These are phyloP conservation scores for Coemansia sp. DNA, from an alignment of 371 early-diverging fungal genomes.

Conservation along the genomic window DNA sequence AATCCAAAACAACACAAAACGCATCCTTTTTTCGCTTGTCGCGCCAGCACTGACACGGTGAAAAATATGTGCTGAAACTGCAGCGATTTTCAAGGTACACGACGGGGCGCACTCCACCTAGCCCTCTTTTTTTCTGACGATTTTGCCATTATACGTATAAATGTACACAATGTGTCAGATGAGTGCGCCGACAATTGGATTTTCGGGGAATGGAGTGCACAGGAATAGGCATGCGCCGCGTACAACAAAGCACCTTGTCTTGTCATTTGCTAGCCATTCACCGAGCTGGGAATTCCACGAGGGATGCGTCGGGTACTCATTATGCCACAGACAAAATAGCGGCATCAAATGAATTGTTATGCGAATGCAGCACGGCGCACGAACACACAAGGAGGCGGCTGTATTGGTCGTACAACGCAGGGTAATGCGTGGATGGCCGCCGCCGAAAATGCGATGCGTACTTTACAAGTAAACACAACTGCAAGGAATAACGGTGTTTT, in stretches of 20 bases:
- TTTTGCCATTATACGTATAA: background rate
- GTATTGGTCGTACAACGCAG: background rate
- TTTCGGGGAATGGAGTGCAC: background rate
- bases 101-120: background rate
- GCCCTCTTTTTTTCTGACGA: background rate
- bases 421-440: background rate
- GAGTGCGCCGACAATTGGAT: background rate
- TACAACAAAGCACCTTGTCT: background rate
- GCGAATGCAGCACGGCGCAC: background rate
- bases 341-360: background rate
- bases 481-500: background rate
- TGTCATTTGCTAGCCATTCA: conserved; percentile 1
- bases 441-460: background rate
- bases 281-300: background rate
- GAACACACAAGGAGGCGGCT: background rate
- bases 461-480: background rate
- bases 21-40: background rate
- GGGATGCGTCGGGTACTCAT: background rate
- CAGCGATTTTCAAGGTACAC: conserved; percentile 4
- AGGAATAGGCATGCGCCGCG: background rate
- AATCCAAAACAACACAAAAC: background rate
- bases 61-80: conserved; percentile 1
- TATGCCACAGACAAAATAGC: background rate
- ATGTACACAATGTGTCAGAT: conserved; percentile 3
- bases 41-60: background rate